These are phyloP conservation scores for Gremmenia infestans DNA, from an alignment of 2,329 filamentous ascomycete species.

Conservation along the genomic window DNA sequence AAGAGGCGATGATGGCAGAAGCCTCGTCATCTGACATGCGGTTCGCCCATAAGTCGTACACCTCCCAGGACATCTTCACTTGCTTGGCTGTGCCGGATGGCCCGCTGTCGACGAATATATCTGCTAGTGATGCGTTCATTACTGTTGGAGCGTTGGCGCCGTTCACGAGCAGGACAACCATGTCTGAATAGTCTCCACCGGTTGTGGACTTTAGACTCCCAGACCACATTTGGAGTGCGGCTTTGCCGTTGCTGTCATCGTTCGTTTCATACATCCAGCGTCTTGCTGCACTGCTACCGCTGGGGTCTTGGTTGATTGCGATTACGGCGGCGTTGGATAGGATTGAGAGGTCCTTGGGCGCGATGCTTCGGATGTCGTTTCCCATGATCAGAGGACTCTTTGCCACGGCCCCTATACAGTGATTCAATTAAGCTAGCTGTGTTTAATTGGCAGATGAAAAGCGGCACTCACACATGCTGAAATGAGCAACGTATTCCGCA, in stretches of 20 bases:
- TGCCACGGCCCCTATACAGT: conserved; percentile 19
- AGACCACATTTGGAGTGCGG: conserved; percentile 46
- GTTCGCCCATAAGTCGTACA: conserved; percentile 51
- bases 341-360: conserved; percentile 33
- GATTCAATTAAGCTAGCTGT: conserved; percentile 10
- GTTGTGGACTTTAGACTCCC: conserved; percentile 37
- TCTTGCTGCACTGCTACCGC: conserved; percentile 36
- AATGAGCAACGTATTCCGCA: conserved; percentile 34
- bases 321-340: conserved; percentile 40
- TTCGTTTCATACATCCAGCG: conserved; percentile 40
- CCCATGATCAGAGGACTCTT: conserved; percentile 31
- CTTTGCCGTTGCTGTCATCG: conserved; percentile 39
- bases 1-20: conserved; percentile 39
- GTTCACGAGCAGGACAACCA: conserved; percentile 47
- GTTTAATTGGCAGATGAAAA: neutral
- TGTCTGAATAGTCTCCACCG: conserved; percentile 38
- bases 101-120: conserved; percentile 47
- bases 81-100: conserved; percentile 38
- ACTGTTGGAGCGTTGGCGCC: conserved; percentile 37
- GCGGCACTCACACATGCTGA: conserved; percentile 24
- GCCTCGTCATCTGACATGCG: conserved; percentile 46
- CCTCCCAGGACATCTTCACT: conserved; percentile 42
- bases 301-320: conserved; percentile 38
- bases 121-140: conserved; percentile 46
- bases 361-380: conserved; percentile 30